Evolutionary conservation across 2,329 filamentous ascomycete genomes (phyloP), one percentile per base, ranked within the genome.

Genomic region (Curvularia sp.): DNA sequence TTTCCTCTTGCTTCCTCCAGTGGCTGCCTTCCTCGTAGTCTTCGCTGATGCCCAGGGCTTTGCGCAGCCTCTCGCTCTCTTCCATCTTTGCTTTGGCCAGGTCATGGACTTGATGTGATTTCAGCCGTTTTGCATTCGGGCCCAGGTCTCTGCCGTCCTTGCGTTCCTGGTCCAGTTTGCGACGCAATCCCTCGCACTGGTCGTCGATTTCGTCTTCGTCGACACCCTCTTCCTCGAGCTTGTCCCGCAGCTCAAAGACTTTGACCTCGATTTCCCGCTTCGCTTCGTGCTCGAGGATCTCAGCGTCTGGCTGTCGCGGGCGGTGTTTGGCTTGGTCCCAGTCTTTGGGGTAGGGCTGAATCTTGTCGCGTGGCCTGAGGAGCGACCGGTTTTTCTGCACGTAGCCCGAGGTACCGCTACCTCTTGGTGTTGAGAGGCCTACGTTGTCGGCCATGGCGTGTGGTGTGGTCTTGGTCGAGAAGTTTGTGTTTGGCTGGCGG

Each of bases 401-500:
- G 77, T 98, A 98, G 75, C 95, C 95, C 1, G 94, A 98, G 56
- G 95, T 99, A 47, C 95, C 95, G 75, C 91, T 96, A 67, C 95
- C 95, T 72, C 95, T 89, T 3, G 95, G 95, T 4, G 95, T 99
- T 56, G 90, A 88, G 71, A 99, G 92, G 57, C 95, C 96, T 73
- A 99, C 95, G 81, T 99, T 99, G 66, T 95, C 93, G 60, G 93
- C 95, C 95, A 98, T 98, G 69, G 32, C 65, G 41, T 52, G 28
- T 12, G 48, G 32, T 36, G 10, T 39, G n/a, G 36, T 39, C 38
- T 13, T 23, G 15, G 5, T 36, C 5, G 23, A 41, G 9, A 23
- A 28, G 38, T 25, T 39, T 38, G 36, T 23, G 52, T 55, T n/a
- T 38, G 10, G 49, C 36, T 50, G 49, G 15, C 50, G 3, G 12